Evolutionary conservation across 345 rosid species (phyloP).

Genomic region (Bruguiera parviflora): DNA sequence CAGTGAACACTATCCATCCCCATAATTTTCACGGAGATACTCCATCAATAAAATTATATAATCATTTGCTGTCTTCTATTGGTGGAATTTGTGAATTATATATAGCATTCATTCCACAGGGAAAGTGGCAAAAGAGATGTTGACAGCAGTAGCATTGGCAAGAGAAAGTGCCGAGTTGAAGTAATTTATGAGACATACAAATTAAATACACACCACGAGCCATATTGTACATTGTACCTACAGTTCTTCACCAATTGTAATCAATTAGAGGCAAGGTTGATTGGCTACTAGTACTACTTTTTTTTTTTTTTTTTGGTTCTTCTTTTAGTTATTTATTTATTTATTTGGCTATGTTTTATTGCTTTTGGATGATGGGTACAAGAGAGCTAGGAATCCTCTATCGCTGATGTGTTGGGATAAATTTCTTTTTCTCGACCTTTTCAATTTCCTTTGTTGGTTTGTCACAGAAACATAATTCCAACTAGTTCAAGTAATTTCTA

Average conservation of each 20-base stretch:
- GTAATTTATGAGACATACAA: background rate
- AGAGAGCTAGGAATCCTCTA: too few species aligned
- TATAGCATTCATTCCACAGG: background rate
- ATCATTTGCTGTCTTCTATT: background rate
- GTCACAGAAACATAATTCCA: background rate
- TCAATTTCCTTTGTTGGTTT: background rate
- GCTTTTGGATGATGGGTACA: too few species aligned
- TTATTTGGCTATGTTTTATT: too few species aligned
- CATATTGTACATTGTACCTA: background rate
- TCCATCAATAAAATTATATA: background rate
- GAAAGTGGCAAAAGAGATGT: background rate
- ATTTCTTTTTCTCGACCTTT: background rate
- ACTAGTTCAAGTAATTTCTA: background rate
- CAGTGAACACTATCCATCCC: background rate
- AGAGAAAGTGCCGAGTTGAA: slow-evolving; percentile 1
- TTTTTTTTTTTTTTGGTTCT: too few species aligned
- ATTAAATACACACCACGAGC: background rate
- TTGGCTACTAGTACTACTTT: too few species aligned
- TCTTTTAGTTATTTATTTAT: too few species aligned
- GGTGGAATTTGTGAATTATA: background rate
- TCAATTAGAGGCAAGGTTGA: too few species aligned
- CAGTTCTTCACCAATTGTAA: too few species aligned
- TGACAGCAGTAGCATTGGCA: background rate
- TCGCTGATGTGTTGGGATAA: too few species aligned
- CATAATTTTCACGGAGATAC: background rate